Conservation (phyloP, 2,329 filamentous ascomycete species). For the Penicillium sp. region DNA sequence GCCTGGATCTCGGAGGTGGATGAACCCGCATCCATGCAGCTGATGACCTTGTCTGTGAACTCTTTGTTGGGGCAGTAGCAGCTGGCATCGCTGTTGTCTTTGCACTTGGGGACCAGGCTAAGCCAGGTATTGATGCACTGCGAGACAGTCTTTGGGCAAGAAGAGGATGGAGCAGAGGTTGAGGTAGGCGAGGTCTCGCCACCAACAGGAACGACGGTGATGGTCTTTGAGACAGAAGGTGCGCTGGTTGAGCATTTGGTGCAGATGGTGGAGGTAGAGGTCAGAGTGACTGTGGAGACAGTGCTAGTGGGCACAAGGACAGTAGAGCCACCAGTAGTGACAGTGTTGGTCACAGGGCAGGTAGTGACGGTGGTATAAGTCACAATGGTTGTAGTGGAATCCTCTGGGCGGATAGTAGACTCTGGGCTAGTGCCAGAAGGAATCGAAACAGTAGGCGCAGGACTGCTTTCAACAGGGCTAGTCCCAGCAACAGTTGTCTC, state of each 20-base stretch:
- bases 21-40: slow-evolving; percentile 71
- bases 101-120: slow-evolving; percentile 62
- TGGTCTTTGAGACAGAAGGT: neutral
- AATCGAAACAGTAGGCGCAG: slow-evolving; percentile 13
- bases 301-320: slow-evolving; percentile 54
- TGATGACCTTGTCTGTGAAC: slow-evolving; percentile 74
- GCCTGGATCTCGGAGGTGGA: slow-evolving; percentile 61
- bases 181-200: slow-evolving; percentile 27
- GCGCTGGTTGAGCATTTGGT: slow-evolving; percentile 8
- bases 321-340: slow-evolving; percentile 46
- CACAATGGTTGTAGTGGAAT: slow-evolving; percentile 24
- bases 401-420: slow-evolving; percentile 7
- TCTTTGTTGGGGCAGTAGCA: slow-evolving; percentile 82
- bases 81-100: slow-evolving; percentile 70
- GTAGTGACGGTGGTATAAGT: slow-evolving; percentile 31
- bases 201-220: slow-evolving; percentile 8
- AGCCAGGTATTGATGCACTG: slow-evolving; percentile 91
- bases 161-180: slow-evolving; percentile 27
- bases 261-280: slow-evolving; percentile 12
- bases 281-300: slow-evolving; percentile 46
- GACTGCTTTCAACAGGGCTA: neutral
- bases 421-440: slow-evolving; percentile 1
- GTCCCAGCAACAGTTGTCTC: neutral
- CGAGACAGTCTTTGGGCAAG: slow-evolving; percentile 67
- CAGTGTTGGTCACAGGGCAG: slow-evolving; percentile 31